Conservation (phyloP, 768 basidiomycete species). For the Tephrocybe rancida region DNA sequence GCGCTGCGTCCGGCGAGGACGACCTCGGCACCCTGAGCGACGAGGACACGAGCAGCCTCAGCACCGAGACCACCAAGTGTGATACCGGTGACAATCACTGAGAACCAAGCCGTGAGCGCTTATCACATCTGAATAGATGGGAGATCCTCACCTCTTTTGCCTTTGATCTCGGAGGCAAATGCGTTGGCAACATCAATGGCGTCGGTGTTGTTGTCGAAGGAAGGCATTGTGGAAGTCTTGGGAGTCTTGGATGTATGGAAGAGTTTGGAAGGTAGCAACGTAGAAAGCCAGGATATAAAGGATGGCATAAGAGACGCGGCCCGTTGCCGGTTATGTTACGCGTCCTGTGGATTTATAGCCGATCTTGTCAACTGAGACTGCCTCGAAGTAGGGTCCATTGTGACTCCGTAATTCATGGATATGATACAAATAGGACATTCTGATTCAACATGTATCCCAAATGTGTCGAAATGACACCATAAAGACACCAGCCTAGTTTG, state of each 20-base stretch:
- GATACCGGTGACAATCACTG: slow-evolving; percentile 10
- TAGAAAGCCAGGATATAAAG: slow-evolving; percentile 4
- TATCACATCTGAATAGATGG: neutral
- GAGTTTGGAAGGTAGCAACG: neutral
- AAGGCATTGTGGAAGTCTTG: neutral
- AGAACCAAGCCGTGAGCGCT: neutral
- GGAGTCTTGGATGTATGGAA: neutral
- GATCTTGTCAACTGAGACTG: slow-evolving; percentile 1
- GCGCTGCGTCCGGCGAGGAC: slow-evolving; percentile 10
- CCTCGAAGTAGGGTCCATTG: neutral
- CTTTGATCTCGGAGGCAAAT: slow-evolving; percentile 10
- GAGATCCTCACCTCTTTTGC: slow-evolving; percentile 8
- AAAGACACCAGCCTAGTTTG: neutral
- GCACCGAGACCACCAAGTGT: slow-evolving; percentile 12
- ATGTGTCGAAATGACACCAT: neutral
- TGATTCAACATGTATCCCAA: neutral
- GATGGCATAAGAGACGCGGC: neutral
- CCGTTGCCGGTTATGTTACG: neutral
- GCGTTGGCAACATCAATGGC: slow-evolving; percentile 6
- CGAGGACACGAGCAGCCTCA: slow-evolving; percentile 13
- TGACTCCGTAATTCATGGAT: neutral
- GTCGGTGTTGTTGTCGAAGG: neutral
- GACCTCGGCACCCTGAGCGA: slow-evolving; percentile 7
- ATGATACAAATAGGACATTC: neutral
- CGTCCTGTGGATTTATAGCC: neutral